phyloP scores from a whole-genome alignment of 441 rosid species.

The Syzygium malaccense region DNA sequence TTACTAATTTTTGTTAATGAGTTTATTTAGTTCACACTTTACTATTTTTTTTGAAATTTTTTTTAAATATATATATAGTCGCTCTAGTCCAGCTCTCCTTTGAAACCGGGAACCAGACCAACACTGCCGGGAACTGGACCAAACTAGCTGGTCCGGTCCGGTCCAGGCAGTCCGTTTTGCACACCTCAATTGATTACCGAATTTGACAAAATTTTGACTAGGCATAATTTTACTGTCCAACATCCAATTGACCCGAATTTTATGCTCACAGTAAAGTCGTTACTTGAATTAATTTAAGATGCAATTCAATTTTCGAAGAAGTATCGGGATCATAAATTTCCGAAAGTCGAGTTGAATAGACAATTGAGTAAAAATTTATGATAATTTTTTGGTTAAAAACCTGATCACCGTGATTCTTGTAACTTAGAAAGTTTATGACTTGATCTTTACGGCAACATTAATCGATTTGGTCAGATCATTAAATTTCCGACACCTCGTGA shows the following conservation, averaged over 20 bases:
- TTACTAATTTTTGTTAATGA: no score
- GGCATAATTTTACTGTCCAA: background rate
- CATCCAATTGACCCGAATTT: background rate
- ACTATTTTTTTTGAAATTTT: no score
- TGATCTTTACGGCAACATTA: background rate
- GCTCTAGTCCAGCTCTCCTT: no score
- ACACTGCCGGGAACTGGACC: no score
- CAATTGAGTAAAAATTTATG: fast-evolving
- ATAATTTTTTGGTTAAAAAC: no score
- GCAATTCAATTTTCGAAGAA: background rate
- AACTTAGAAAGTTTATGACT: background rate
- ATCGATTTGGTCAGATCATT: background rate
- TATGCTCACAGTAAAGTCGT: no score
- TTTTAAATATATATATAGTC: no score
- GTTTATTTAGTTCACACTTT: no score
- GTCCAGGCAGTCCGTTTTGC: no score
- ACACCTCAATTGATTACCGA: background rate
- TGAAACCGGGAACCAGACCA: no score
- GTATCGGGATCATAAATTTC: background rate
- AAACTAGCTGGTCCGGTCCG: no score
- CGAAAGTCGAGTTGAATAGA: background rate
- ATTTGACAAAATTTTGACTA: background rate
- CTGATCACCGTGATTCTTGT: background rate
- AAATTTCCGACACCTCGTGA: background rate
- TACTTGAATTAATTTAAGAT: background rate